A percentile compares a stretch with the other conserved stretches of the same genome.
Conservation (phyloP, 345 rosid genomes). For the Citrus mangshanensis region DNA sequence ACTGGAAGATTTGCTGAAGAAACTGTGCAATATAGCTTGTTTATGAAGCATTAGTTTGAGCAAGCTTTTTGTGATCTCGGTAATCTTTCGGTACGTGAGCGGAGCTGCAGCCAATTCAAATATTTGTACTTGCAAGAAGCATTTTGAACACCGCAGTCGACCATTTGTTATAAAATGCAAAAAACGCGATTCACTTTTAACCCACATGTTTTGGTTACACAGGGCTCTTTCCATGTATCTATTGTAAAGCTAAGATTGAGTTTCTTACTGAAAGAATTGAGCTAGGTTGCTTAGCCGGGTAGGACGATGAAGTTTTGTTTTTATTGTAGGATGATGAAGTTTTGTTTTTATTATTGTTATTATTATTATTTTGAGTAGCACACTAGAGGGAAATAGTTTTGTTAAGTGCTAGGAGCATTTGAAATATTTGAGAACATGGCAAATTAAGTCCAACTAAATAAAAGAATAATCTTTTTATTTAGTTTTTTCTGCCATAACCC, state of each 20-base stretch:
- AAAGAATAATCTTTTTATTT: background rate
- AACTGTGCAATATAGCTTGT: background rate
- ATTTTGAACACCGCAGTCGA: background rate
- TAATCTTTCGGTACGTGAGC: background rate
- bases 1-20: background rate
- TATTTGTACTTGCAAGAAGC: background rate
- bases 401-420: background rate
- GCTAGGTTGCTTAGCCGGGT: background rate
- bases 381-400: background rate
- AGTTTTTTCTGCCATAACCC: no score
- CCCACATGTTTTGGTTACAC: background rate
- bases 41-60: background rate
- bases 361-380: background rate
- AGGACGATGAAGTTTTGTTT: background rate
- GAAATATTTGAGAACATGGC: background rate
- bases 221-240: background rate
- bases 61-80: background rate
- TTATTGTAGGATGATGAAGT: background rate
- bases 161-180: background rate
- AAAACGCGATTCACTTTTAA: background rate
- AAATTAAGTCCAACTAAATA: background rate
- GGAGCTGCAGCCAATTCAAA: background rate
- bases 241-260: background rate
- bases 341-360: background rate
- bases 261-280: background rate